Conservation (phyloP, 2,329 filamentous ascomycete species). For the Daldinia sp. region DNA sequence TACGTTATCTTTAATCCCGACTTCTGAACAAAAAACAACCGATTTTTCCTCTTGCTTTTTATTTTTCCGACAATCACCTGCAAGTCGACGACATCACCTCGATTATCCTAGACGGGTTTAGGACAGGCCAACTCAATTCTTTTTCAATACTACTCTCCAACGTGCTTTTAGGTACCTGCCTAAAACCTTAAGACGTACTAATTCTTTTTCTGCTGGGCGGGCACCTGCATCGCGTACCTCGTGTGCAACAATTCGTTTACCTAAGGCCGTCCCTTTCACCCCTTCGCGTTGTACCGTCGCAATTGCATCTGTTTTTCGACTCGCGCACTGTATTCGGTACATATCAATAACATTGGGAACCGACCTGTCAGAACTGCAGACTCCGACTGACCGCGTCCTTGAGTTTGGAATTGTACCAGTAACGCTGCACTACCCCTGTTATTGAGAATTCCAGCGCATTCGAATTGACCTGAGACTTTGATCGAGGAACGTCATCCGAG, state of each 20-base stretch:
- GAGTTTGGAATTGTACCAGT: conserved; percentile 32
- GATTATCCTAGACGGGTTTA: conserved; percentile 16
- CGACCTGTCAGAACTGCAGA: conserved; percentile 18
- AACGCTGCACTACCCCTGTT: conserved; percentile 15
- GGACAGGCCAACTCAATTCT: conserved; percentile 1
- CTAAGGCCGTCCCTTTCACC: conserved; percentile 13
- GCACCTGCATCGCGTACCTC: conserved; percentile 37
- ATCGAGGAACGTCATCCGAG: conserved; percentile 37
- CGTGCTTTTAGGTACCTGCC: conserved; percentile 17
- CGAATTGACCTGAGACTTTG: conserved; percentile 42
- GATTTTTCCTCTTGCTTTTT: conserved; percentile 1
- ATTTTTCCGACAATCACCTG: neutral
- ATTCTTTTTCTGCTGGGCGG: conserved; percentile 22
- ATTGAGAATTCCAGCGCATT: conserved; percentile 41
- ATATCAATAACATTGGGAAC: conserved; percentile 3
- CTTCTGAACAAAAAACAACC: conserved; percentile 6
- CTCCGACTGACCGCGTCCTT: conserved; percentile 29
- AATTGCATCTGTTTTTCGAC: conserved; percentile 20
- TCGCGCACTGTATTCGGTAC: conserved; percentile 28
- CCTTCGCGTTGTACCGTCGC: conserved; percentile 28
- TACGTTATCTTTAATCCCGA: conserved; percentile 19
- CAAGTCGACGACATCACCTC: conserved; percentile 6
- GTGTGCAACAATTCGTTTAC: conserved; percentile 32
- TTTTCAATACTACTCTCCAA: neutral
- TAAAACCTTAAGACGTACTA: conserved; percentile 19